Base-by-base conservation (phyloP, 768 basidiomycete species). In the Pleurotus eryngii region DNA sequence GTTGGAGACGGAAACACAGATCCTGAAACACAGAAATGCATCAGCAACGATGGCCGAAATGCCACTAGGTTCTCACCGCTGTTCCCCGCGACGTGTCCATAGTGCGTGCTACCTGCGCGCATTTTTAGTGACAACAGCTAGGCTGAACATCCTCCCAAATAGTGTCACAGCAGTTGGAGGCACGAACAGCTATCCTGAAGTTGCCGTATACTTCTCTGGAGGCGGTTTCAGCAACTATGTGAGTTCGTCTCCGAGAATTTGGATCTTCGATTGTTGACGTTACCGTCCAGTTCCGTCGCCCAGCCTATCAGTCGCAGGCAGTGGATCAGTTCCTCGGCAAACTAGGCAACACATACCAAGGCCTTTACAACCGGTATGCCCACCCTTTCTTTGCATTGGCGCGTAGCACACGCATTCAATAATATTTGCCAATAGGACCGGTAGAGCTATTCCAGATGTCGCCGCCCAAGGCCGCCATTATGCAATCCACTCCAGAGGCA, bases 161-260 rank as follows among this genome's bases (percentile, higher is more conserved):
- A 90, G 88, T 60, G 85, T 89, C 17, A 92, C 89, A 3, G 60
- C 85, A 2, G 88, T 92, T 2, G 89, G 89, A 5, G 89, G 82
- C 7, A 90, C 89, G 18, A 68, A 67, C 20, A 59, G 70, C 40
- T 70, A 87, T 49, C 87, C 86, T 0, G 89, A 91, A 66, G 74
- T 74, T 12, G 83, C 82, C 0, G 80, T 78, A 0, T 66, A 53
- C 60, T 86, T 89, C 72, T 88, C 86, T 11, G 86, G 87, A 1
- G 89, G 89, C 37, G 88, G 89, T 2, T 91, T 90, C 72, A 88
- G 86, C 65, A 75, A 86, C 60, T 81, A 82, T 53, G 86, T 87
- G 11, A 60, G 79, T 74, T 56, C 11, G 38, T 42, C 43, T 58
- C 17, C 45, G 0, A 88, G 84, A 49, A 37, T 51, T 27, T 51